Base-by-base conservation (phyloP, 1,139 yeast species). In the Yamadazyma diddensiae region DNA sequence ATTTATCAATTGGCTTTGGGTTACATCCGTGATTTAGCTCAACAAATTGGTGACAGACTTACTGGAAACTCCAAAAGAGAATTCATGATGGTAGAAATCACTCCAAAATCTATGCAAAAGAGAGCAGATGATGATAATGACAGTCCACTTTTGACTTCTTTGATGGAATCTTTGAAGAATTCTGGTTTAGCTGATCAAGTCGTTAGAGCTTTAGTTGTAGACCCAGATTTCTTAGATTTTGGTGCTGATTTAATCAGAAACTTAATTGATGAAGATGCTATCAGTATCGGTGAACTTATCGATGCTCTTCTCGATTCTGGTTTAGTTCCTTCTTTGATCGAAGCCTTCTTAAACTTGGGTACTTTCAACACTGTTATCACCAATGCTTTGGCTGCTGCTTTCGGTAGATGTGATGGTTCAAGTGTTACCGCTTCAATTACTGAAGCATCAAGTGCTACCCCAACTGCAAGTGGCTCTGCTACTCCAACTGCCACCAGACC, bases 301-400 rank as follows among this genome's bases (percentile, higher is more conserved):
- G 34, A 36, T 28, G 73, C 63, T 28, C 39, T 68, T 27, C 35
- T 46, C 22, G 53, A 56, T 19, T 68, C 73, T 30, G 72, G 71
- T 31, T 60, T 66, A 45, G 53, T 67, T 37, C 62, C 67, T 25
- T 49, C 63, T 14, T 48, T 68, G 37, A 49, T 68, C 49, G 45
- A 63, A 44, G 58, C 59, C 37, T 65, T 68, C 60, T 64, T 68
- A 49, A 66, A 59, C 47, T 36, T 65, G 30, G 54, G 50, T 29
- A 67, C 72, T 22, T 63, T 68, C 42, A 54, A 62, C 51, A 56
- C 69, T 14, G 64, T 67, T 34, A 55, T 63, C 38, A 62, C 62
- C 39, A 68, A 62, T 39, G 72, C 73, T 24, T 65, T 68, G 51
- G 70, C 70, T 44, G 73, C 73, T 42, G 70, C 70, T 25, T 55